Conservation (phyloP, 2,329 filamentous ascomycete genomes). For the Claviceps humidiphila region DNA sequence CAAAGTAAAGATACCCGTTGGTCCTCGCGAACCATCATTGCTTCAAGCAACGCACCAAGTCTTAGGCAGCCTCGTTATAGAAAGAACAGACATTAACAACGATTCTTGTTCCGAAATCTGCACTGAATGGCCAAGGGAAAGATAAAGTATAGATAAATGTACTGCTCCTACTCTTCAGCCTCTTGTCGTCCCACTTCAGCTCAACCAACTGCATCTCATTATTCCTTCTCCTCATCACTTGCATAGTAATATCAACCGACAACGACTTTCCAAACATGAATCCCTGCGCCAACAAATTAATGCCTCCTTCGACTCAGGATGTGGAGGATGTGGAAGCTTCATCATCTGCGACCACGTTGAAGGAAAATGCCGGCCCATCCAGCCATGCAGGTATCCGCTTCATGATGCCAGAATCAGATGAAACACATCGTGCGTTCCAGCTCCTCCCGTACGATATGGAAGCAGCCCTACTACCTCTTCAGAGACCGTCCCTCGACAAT, state of each 20-base stretch:
- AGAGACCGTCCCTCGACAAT: not conserved
- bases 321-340: not conserved
- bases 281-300: slow-evolving; percentile 5
- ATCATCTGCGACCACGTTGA: not conserved
- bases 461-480: not conserved
- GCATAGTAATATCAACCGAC: not conserved
- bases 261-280: slow-evolving; percentile 1
- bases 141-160: not conserved
- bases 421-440: not conserved
- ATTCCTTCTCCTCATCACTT: not conserved
- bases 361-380: not conserved
- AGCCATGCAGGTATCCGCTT: not conserved
- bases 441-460: not conserved
- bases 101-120: not conserved
- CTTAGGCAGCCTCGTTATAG: not conserved
- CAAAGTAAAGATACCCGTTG: not conserved
- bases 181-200: not conserved
- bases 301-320: slow-evolving; percentile 1
- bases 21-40: not conserved
- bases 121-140: not conserved
- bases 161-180: not conserved
- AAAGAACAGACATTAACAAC: not conserved
- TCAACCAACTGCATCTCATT: not conserved
- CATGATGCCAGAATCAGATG: not conserved
- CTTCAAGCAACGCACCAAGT: not conserved